Percentiles rank a stretch among this genome's conserved stretches.
Conservation (phyloP, 2,329 filamentous ascomycete species). For the Arthrobotrys sphaeroides region DNA sequence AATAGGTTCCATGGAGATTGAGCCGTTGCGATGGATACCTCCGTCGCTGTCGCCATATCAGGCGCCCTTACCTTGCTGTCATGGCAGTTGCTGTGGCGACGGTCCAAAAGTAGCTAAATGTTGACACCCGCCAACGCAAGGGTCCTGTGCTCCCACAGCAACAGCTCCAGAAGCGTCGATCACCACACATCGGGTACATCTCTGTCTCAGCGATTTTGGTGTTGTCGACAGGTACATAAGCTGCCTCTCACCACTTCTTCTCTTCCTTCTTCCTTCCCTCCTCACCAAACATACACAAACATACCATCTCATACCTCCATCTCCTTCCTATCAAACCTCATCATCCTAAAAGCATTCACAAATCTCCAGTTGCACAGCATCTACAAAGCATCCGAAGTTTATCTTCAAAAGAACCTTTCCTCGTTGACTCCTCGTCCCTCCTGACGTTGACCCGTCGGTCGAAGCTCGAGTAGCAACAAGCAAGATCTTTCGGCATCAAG, state of each 20-base stretch:
- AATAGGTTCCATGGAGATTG: conserved; percentile 47
- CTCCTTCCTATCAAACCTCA: background rate
- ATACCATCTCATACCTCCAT: conserved; percentile 11
- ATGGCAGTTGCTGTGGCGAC: conserved; percentile 30
- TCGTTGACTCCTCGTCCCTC: background rate
- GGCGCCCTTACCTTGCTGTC: conserved; percentile 5
- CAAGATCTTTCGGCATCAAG: conserved; percentile 12
- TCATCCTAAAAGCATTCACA: conserved; percentile 9
- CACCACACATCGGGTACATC: conserved; percentile 33
- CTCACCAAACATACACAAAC: conserved; percentile 18
- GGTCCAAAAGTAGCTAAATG: conserved; percentile 34
- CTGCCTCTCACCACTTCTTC: conserved; percentile 8
- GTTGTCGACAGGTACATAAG: conserved; percentile 49
- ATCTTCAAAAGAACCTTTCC: background rate
- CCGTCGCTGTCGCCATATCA: conserved; percentile 6
- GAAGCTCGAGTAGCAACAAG: background rate
- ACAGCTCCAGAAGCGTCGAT: conserved; percentile 25
- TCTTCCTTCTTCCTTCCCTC: conserved; percentile 10
- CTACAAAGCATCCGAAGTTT: background rate
- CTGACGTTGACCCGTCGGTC: conserved; percentile 20
- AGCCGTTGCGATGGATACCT: conserved; percentile 52
- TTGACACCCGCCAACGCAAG: conserved; percentile 1
- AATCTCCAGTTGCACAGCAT: conserved; percentile 14
- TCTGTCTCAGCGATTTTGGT: conserved; percentile 20
- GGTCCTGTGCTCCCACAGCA: conserved; percentile 15